Percentiles rank a stretch among this genome's conserved stretches.
phyloP scores from a whole-genome alignment of 768 basidiomycete species.

The Mycena galericulata region DNA sequence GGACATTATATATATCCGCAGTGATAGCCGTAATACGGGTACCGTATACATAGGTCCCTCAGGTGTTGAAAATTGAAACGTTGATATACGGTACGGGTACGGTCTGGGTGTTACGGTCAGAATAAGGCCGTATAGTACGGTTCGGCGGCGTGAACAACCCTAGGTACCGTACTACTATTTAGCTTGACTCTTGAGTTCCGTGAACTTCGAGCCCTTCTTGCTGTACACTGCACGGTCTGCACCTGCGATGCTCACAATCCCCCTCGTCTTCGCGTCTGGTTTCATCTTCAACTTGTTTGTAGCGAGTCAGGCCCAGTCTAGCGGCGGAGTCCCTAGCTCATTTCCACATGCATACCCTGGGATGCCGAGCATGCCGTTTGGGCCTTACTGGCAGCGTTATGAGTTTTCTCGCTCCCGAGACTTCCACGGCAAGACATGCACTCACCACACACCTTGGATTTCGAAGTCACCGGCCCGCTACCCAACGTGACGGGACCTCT shows the following conservation, averaged over 20 bases:
- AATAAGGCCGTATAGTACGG: too few relatives aligned
- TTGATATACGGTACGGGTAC: too few relatives aligned
- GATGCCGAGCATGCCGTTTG: conserved; percentile 58
- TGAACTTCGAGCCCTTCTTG: too few relatives aligned
- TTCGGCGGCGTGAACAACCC: too few relatives aligned
- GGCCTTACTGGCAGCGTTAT: conserved; percentile 73
- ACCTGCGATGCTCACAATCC: conserved; percentile 1
- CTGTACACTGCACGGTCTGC: too few relatives aligned
- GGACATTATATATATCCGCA: too few relatives aligned
- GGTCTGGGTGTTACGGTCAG: too few relatives aligned
- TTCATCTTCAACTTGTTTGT: background rate
- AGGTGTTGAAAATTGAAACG: too few relatives aligned
- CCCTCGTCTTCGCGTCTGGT: background rate
- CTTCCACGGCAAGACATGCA: conserved; percentile 4
- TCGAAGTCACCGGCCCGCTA: conserved; percentile 64
- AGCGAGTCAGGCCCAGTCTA: conserved; percentile 4
- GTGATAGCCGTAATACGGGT: too few relatives aligned
- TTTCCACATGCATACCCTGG: conserved; percentile 63
- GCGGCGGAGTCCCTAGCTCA: conserved; percentile 50
- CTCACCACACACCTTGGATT: conserved; percentile 58
- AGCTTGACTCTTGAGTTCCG: too few relatives aligned
- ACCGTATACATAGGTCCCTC: too few relatives aligned
- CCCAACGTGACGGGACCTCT: conserved; percentile 69
- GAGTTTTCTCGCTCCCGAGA: conserved; percentile 25
- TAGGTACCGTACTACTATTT: too few relatives aligned